A percentile compares a stretch with the other conserved stretches of the same genome.
Evolutionary conservation across 2,329 filamentous ascomycete genomes (phyloP).

Genomic region (Monosporascus ibericus): DNA sequence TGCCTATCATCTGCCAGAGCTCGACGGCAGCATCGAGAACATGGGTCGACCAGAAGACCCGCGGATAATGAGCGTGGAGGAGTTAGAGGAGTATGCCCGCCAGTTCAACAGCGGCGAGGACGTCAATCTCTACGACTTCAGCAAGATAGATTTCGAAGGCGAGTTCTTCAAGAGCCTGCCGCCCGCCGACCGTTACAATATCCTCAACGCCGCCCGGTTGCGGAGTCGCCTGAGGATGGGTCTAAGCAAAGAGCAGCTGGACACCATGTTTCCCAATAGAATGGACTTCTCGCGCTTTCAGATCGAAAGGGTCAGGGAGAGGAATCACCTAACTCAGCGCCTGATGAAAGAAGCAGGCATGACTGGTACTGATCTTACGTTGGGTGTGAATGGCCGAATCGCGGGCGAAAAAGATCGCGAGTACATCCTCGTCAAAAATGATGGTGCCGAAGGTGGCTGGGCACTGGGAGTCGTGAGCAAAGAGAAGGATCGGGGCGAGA

Average conservation of each 20-base stretch:
- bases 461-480: conserved; percentile 88
- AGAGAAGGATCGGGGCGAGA: conserved; percentile 71
- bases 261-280: conserved; percentile 92
- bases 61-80: conserved; percentile 91
- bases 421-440: conserved; percentile 94
- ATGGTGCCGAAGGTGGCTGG: conserved; percentile 92
- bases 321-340: conserved; percentile 90
- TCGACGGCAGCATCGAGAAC: conserved; percentile 70
- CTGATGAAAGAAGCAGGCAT: conserved; percentile 93
- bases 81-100: conserved; percentile 86
- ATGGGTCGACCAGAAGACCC: conserved; percentile 92
- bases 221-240: conserved; percentile 90
- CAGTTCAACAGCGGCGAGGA: conserved; percentile 93
- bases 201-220: conserved; percentile 86
- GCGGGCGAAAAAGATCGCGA: conserved; percentile 84
- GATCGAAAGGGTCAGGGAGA: conserved; percentile 85
- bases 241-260: conserved; percentile 90
- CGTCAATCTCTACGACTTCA: conserved; percentile 89
- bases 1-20: conserved; percentile 87
- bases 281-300: conserved; percentile 98
- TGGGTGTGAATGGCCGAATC: conserved; percentile 60
- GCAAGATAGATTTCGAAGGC: conserved; percentile 96
- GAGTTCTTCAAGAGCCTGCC: conserved; percentile 92
- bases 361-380: conserved; percentile 67
- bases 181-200: conserved; percentile 89